A percentile compares a stretch with the other conserved stretches of the same genome.
phyloP scores from a whole-genome alignment of 2,329 filamentous ascomycete species.

The Aspergillus sp. region DNA sequence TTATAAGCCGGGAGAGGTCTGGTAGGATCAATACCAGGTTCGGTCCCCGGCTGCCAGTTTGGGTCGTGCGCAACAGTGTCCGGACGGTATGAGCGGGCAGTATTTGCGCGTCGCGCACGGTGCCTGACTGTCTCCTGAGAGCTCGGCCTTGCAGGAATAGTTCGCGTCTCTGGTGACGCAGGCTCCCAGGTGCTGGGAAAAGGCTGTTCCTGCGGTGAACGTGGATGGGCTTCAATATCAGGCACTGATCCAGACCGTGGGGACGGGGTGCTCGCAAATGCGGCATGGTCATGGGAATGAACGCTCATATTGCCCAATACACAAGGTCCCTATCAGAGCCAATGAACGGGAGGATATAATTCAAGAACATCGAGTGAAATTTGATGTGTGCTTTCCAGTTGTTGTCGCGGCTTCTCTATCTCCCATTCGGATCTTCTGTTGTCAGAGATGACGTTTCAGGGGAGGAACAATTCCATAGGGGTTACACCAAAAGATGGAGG shows the following conservation, averaged over 20 bases:
- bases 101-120: conserved; percentile 39
- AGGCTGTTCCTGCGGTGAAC: conserved; percentile 18
- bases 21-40: conserved; percentile 69
- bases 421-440: neutral
- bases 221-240: conserved; percentile 40
- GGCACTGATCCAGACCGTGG: conserved; percentile 20
- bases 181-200: conserved; percentile 21
- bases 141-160: conserved; percentile 27
- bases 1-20: conserved; percentile 60
- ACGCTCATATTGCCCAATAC: conserved; percentile 30
- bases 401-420: neutral
- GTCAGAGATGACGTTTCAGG: conserved; percentile 1
- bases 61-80: conserved; percentile 36
- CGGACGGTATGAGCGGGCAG: conserved; percentile 42
- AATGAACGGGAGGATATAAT: neutral
- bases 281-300: conserved; percentile 34
- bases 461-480: neutral
- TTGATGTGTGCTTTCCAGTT: too few species aligned
- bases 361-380: neutral
- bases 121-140: conserved; percentile 36
- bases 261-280: conserved; percentile 16
- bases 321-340: neutral
- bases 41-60: conserved; percentile 50
- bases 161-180: conserved; percentile 24
- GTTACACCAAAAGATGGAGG: neutral